Base-by-base conservation (phyloP, 1,284 basidiomycete species). In the Blastosporella zonata region DNA sequence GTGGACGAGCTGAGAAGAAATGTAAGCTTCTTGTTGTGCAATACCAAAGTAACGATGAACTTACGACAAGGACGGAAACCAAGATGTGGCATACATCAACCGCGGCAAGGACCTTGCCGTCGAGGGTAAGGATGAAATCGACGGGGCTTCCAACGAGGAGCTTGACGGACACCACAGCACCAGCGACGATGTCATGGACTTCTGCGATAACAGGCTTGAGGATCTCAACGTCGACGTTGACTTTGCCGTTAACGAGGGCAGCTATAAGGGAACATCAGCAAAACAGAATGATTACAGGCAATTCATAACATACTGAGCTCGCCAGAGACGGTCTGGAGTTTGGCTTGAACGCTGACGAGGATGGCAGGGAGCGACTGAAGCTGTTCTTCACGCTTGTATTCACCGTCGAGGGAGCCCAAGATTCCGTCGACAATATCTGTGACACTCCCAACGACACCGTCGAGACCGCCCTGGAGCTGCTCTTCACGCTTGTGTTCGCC, bases 191-290 rank as follows among this genome's bases (percentile, higher is more conserved):
- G 6, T 5, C 40, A 6, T 36, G 29, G 20, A 56, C 47, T 17
- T 50, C 37, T 1, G 40, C 22, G 12, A 55, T 17, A 29, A 50
- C 37, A 17, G 54, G 50, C n/a, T 22, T 20, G 7, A 55, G 28
- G 27, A 36, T 39, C 13, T 51, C 43, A 10, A 54, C 43, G 9
- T 56, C 52, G 20, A 49, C 37, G 9, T 49, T 59, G 17, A 55
- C 58, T 21, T 64, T 65, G 7, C 64, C 59, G 22, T 63, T 59
- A 9, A 62, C 35, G 6, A 46, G n/a, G n/a, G n/a, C 37, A 6
- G 44, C 43, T 22, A 27, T 17, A 33, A 34, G 6, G 22, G 5
- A 5, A 12, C 18, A 28, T 37, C 36, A 37, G 36, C 29, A 6
- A 27, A 27, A 27, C 25, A 18, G 15, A n/a, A 3, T 22, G 37